These are phyloP conservation scores for Ophiosphaerella narmari DNA, from an alignment of 2,329 filamentous ascomycete species.

Conservation along the genomic window DNA sequence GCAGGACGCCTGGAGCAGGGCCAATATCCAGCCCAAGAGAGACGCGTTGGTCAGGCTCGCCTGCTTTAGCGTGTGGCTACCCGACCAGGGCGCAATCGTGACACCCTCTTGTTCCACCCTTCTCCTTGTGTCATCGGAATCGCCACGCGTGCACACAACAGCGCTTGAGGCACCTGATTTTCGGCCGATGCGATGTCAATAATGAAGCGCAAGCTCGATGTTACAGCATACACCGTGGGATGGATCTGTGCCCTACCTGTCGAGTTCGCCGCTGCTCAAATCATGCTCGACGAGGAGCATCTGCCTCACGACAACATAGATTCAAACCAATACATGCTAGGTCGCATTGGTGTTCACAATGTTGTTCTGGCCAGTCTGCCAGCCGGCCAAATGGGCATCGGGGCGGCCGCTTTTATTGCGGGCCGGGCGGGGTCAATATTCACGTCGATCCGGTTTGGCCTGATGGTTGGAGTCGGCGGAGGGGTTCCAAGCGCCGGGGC, in stretches of 20 bases:
- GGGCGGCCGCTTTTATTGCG: not conserved
- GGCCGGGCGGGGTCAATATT: not conserved
- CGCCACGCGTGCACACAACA: too few relatives aligned
- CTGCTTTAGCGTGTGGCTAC: too few relatives aligned
- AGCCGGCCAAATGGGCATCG: not conserved
- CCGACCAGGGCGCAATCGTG: too few relatives aligned
- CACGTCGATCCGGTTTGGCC: not conserved
- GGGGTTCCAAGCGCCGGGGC: constrained; percentile 1
- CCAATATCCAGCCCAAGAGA: too few relatives aligned
- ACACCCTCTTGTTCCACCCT: too few relatives aligned
- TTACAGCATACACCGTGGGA: not conserved
- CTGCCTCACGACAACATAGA: not conserved
- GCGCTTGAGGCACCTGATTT: too few relatives aligned
- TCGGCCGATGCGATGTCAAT: too few relatives aligned
- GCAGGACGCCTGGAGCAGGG: too few relatives aligned
- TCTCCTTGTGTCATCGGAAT: too few relatives aligned
- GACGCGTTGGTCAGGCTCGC: too few relatives aligned
- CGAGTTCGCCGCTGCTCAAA: not conserved
- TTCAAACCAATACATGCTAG: not conserved
- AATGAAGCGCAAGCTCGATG: not conserved
- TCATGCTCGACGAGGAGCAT: not conserved
- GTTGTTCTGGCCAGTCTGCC: not conserved
- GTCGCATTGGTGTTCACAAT: not conserved
- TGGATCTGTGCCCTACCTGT: not conserved
- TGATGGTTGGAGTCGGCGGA: not conserved